Percentiles rank a stretch among this genome's conserved stretches.
These are phyloP conservation scores for Dacryopinax primogenitus DNA, from an alignment of 768 basidiomycete species.

Conservation along the genomic window DNA sequence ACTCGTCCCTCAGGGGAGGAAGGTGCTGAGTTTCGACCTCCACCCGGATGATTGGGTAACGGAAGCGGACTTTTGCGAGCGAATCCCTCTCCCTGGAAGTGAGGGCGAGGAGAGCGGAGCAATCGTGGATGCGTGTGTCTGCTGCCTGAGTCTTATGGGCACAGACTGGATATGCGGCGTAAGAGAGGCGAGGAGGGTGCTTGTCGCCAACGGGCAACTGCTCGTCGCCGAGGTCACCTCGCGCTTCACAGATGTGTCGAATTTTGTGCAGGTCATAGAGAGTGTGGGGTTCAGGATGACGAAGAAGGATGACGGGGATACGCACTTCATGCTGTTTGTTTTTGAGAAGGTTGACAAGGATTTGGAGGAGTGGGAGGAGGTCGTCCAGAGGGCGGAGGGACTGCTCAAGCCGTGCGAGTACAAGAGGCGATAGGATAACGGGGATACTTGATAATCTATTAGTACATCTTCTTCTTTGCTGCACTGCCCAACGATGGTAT, in stretches of 20 bases:
- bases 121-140: conserved; percentile 82
- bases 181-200: conserved; percentile 76
- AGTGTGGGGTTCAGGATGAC: conserved; percentile 62
- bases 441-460: neutral
- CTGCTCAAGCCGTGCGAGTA: conserved; percentile 85
- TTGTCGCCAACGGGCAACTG: conserved; percentile 56
- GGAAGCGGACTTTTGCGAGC: conserved; percentile 77
- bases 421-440: conserved; percentile 54
- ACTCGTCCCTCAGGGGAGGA: conserved; percentile 54
- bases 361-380: conserved; percentile 43
- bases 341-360: conserved; percentile 50
- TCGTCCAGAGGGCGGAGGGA: conserved; percentile 38
- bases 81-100: conserved; percentile 75
- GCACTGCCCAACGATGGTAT: neutral
- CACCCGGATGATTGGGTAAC: conserved; percentile 66
- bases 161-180: conserved; percentile 91
- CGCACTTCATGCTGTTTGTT: conserved; percentile 74
- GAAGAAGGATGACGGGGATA: conserved; percentile 66
- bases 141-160: conserved; percentile 92
- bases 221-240: conserved; percentile 85
- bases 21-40: conserved; percentile 68
- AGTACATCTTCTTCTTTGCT: neutral
- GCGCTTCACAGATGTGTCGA: conserved; percentile 55
- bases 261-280: conserved; percentile 49
- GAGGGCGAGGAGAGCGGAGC: conserved; percentile 43